phyloP scores from a whole-genome alignment of 768 basidiomycete genomes.

The Lactarius quietus region DNA sequence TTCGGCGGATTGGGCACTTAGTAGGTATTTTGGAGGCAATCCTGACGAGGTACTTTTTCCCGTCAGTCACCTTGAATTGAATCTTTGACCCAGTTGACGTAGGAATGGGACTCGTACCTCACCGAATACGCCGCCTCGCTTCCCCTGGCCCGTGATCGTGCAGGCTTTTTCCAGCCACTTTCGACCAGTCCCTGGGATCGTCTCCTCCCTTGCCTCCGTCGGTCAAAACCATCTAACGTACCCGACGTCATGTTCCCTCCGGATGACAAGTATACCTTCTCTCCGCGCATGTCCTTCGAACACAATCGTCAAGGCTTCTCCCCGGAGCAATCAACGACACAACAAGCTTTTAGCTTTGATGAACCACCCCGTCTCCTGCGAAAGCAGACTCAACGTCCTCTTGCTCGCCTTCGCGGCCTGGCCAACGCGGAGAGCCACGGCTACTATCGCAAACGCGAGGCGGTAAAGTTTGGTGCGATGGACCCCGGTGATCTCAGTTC shows the following conservation, averaged over 20 bases:
- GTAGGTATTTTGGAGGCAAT: slow-evolving; percentile 55
- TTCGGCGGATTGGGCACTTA: slow-evolving; percentile 52
- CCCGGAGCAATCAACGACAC: background rate
- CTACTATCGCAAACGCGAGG: slow-evolving; percentile 43
- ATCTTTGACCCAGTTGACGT: background rate
- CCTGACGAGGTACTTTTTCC: slow-evolving; percentile 56
- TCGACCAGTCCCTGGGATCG: slow-evolving; percentile 49
- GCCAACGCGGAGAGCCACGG: slow-evolving; percentile 23
- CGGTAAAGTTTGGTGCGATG: slow-evolving; percentile 36
- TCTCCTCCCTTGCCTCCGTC: slow-evolving; percentile 34
- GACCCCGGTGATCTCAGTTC: slow-evolving; percentile 40
- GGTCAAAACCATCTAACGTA: slow-evolving; percentile 12
- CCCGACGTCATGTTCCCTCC: slow-evolving; percentile 9
- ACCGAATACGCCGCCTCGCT: slow-evolving; percentile 53
- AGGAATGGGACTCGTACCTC: slow-evolving; percentile 72
- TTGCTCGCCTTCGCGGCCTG: slow-evolving; percentile 12
- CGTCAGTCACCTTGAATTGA: background rate
- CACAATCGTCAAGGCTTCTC: background rate
- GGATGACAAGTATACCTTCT: slow-evolving; percentile 11
- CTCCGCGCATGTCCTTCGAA: slow-evolving; percentile 12
- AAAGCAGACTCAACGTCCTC: slow-evolving; percentile 8
- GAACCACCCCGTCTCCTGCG: slow-evolving; percentile 3
- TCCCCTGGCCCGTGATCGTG: slow-evolving; percentile 44
- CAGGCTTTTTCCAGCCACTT: slow-evolving; percentile 56
- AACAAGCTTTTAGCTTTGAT: slow-evolving; percentile 5